Conservation (phyloP, 345 rosid species). For the Arabidopsis arenosa region DNA sequence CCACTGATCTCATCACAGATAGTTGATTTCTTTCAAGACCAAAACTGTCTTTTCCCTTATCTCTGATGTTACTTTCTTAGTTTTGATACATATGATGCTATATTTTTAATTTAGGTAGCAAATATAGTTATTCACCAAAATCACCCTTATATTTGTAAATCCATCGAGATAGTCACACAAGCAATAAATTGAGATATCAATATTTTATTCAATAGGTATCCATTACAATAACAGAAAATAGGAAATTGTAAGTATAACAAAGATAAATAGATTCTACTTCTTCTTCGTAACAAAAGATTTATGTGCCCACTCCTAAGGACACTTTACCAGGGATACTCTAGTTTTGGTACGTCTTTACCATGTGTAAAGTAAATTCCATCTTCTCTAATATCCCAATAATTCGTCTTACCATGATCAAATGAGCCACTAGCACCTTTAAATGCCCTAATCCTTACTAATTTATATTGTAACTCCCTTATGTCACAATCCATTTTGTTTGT, state of each 20-base stretch:
- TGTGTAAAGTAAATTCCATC: slow-evolving; percentile 38
- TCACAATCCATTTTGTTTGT: background rate
- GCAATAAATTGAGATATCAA: background rate
- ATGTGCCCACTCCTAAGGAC: background rate
- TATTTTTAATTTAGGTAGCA: too few species aligned
- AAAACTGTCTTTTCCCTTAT: too few species aligned
- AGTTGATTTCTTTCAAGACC: too few species aligned
- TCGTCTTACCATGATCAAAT: slow-evolving; percentile 14
- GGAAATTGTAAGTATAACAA: background rate
- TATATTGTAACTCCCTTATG: background rate
- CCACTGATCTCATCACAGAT: too few species aligned
- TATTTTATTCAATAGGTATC: background rate
- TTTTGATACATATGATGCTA: too few species aligned
- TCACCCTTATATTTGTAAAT: too few species aligned
- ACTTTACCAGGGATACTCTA: slow-evolving; percentile 20
- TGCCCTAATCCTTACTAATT: background rate
- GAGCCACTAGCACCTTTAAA: slow-evolving; percentile 14
- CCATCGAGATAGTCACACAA: too few species aligned
- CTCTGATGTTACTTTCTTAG: too few species aligned
- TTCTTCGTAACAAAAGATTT: background rate
- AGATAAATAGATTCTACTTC: background rate
- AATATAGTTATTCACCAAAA: too few species aligned
- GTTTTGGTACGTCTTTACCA: background rate
- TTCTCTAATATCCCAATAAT: slow-evolving; percentile 21
- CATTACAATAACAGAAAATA: background rate